A percentile compares a stretch with the other conserved stretches of the same genome.
Conservation (phyloP, 179 eudicot genomes). For the Beta macrorhiza region DNA sequence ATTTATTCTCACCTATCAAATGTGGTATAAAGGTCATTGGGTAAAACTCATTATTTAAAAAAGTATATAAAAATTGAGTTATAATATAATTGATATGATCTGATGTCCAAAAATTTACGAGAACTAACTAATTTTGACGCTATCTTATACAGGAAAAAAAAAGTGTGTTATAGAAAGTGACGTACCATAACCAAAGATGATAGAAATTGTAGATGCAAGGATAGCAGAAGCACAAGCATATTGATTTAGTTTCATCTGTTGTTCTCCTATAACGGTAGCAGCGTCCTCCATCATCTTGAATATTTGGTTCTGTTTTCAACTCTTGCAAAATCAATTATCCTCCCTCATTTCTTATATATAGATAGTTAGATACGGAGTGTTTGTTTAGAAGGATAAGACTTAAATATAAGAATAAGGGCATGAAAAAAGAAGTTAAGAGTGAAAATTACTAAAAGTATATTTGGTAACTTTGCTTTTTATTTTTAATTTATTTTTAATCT, state of each 20-base stretch:
- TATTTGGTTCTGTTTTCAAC: not conserved
- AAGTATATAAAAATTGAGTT: too few species aligned
- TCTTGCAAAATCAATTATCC: not conserved
- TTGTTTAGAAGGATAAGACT: too few species aligned
- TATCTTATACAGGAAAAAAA: not conserved
- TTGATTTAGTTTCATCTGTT: constrained; percentile 38
- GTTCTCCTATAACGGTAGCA: not conserved
- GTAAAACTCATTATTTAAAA: too few species aligned
- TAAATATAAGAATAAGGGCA: too few species aligned
- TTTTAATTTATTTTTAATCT: too few species aligned
- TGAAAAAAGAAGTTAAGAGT: too few species aligned
- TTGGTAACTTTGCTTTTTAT: too few species aligned
- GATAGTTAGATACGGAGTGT: too few species aligned
- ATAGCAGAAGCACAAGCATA: constrained; percentile 53
- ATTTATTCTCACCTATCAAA: too few species aligned
- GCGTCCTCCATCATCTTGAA: constrained; percentile 27
- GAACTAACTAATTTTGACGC: not conserved
- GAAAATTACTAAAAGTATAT: too few species aligned
- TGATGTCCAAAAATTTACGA: not conserved
- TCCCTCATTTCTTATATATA: not conserved
- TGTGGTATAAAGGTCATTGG: too few species aligned
- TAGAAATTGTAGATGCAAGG: constrained; percentile 57
- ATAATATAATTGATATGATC: too few species aligned
- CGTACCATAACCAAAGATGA: constrained; percentile 70
- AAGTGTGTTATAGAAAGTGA: not conserved